Evolutionary conservation across 768 basidiomycete species (phyloP).

Genomic region (Zangia roseola): DNA sequence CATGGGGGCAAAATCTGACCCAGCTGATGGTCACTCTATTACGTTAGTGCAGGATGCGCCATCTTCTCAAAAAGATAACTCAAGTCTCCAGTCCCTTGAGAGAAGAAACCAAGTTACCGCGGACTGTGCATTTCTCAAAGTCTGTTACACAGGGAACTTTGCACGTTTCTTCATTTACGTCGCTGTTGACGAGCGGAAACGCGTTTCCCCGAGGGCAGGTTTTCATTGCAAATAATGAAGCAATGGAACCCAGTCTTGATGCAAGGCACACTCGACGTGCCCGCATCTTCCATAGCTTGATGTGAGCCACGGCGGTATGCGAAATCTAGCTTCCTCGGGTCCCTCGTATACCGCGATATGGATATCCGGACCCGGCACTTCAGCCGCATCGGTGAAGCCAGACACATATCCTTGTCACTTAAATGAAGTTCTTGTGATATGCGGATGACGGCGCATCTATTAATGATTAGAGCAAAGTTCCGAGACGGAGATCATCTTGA

Average conservation of each 20-base stretch:
- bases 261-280: slow-evolving; percentile 12
- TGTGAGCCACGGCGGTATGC: slow-evolving; percentile 3
- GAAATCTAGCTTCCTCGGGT: slow-evolving; percentile 5
- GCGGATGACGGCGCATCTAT: slow-evolving; percentile 1
- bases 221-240: slow-evolving; percentile 27
- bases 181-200: slow-evolving; percentile 8
- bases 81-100: background rate
- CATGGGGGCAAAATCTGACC: background rate
- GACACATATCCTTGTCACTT: slow-evolving; percentile 5
- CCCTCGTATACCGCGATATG: slow-evolving; percentile 19
- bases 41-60: slow-evolving; percentile 13
- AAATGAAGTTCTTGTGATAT: slow-evolving; percentile 8
- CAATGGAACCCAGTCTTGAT: slow-evolving; percentile 21
- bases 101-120: slow-evolving; percentile 18
- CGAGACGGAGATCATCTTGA: slow-evolving; percentile 23
- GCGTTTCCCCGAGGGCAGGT: slow-evolving; percentile 19
- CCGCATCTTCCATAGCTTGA: slow-evolving; percentile 18
- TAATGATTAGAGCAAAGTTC: slow-evolving; percentile 14
- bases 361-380: slow-evolving; percentile 5
- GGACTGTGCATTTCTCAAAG: slow-evolving; percentile 7
- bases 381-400: slow-evolving; percentile 4
- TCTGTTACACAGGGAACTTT: background rate
- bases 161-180: slow-evolving; percentile 15
- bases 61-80: slow-evolving; percentile 18
- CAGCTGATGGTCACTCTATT: background rate